Conservation (phyloP, 2,329 filamentous ascomycete species). For the Pseudopithomyces chartarum region DNA sequence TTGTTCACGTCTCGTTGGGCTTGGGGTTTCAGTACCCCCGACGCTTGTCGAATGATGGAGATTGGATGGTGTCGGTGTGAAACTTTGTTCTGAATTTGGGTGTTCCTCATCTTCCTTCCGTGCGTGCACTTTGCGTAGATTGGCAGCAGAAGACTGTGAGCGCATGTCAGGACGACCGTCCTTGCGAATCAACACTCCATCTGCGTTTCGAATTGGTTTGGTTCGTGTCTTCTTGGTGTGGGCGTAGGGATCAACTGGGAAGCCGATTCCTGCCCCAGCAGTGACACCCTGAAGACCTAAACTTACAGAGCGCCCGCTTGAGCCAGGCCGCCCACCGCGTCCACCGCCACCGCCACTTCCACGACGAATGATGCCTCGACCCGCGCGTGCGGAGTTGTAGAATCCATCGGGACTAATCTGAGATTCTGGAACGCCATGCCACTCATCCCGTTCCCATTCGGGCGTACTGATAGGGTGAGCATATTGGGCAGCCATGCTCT, state of each 20-base stretch:
- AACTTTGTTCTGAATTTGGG: constrained; percentile 18
- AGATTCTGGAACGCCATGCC: constrained; percentile 38
- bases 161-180: constrained; percentile 58
- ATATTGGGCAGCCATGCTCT: constrained; percentile 39
- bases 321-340: constrained; percentile 29
- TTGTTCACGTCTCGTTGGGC: constrained; percentile 23
- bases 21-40: constrained; percentile 32
- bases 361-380: constrained; percentile 38
- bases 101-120: constrained; percentile 49
- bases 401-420: constrained; percentile 45
- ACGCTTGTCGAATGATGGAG: constrained; percentile 18
- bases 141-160: constrained; percentile 57
- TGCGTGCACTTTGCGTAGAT: constrained; percentile 57
- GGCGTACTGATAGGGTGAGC: constrained; percentile 37
- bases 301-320: constrained; percentile 29
- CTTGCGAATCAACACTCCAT: constrained; percentile 57
- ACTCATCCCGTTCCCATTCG: constrained; percentile 50
- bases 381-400: constrained; percentile 34
- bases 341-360: constrained; percentile 39
- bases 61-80: constrained; percentile 28
- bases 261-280: constrained; percentile 25
- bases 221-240: constrained; percentile 56
- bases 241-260: constrained; percentile 41
- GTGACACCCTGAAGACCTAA: constrained; percentile 35
- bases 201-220: constrained; percentile 56